These are phyloP conservation scores for Chlorencoelia australis DNA, from an alignment of 2,329 filamentous ascomycete genomes.

Conservation along the genomic window DNA sequence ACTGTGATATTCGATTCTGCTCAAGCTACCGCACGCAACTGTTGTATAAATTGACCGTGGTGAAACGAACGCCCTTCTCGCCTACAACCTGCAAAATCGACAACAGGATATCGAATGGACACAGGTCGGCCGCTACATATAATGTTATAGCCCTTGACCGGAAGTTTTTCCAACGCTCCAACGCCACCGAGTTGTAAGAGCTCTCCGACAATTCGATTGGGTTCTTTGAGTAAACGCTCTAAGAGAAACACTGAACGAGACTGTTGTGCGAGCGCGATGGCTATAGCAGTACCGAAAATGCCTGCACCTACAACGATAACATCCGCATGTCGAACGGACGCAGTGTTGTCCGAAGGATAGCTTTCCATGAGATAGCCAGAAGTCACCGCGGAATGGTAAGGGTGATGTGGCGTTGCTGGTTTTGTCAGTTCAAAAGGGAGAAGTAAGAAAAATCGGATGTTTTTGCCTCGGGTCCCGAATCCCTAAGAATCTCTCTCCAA, in stretches of 20 bases:
- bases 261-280: background rate
- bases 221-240: background rate
- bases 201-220: background rate
- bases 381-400: background rate
- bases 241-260: background rate
- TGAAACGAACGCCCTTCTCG: constrained; percentile 78
- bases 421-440: too few relatives aligned
- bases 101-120: too few relatives aligned
- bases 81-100: too few relatives aligned
- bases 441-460: too few relatives aligned
- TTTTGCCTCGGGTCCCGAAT: too few relatives aligned
- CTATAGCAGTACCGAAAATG: background rate
- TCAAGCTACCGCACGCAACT: constrained; percentile 50
- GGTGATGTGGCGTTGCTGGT: background rate
- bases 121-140: too few relatives aligned
- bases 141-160: too few relatives aligned
- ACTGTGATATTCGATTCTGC: background rate
- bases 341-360: background rate
- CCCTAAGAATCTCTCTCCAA: too few relatives aligned
- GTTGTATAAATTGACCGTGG: constrained; percentile 84
- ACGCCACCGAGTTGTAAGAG: too few relatives aligned
- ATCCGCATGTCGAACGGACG: too few relatives aligned
- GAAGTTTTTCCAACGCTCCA: too few relatives aligned
- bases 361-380: background rate
- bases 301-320: background rate